Evolutionary conservation across 140 eudicot genomes (phyloP).

Genomic region (Cichorium intybus): DNA sequence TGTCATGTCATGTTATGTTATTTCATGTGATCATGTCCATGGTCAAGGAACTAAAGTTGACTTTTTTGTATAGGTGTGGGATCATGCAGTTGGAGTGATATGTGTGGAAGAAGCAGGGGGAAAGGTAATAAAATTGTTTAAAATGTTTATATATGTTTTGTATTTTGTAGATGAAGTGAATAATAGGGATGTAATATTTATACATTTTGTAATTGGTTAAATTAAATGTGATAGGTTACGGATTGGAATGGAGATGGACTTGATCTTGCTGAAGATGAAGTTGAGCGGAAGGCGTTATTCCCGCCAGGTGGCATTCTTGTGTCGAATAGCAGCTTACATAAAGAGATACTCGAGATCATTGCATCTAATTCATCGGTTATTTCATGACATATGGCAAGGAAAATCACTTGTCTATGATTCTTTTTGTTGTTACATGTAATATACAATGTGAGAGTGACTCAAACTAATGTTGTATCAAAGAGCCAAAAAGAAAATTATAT

Average conservation of each 20-base stretch:
- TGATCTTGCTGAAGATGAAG: conserved; percentile 79
- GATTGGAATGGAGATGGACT: conserved; percentile 86
- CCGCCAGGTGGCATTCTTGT: conserved; percentile 88
- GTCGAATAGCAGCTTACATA: conserved; percentile 58
- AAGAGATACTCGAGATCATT: conserved; percentile 55
- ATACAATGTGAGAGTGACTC: conserved; percentile 8
- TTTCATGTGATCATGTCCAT: too few relatives aligned
- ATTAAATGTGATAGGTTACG: conserved; percentile 54
- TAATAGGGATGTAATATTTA: too few relatives aligned
- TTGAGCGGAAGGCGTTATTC: conserved; percentile 58
- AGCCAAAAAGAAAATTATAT: not conserved
- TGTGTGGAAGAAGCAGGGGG: conserved; percentile 98
- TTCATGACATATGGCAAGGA: conserved; percentile 18
- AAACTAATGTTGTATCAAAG: not conserved
- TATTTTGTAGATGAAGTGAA: too few relatives aligned
- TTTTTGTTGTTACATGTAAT: conserved; percentile 13
- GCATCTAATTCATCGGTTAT: conserved; percentile 42
- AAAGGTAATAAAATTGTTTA: conserved; percentile 45
- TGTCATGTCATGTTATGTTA: too few relatives aligned
- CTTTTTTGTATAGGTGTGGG: conserved; percentile 68
- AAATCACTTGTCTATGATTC: not conserved
- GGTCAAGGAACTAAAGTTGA: conserved; percentile 14
- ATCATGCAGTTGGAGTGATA: conserved; percentile 92
- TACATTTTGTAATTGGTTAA: not conserved
- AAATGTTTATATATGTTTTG: too few relatives aligned